phyloP scores from a whole-genome alignment of 2,329 filamentous ascomycete genomes.

The Meredithiella fracta region DNA sequence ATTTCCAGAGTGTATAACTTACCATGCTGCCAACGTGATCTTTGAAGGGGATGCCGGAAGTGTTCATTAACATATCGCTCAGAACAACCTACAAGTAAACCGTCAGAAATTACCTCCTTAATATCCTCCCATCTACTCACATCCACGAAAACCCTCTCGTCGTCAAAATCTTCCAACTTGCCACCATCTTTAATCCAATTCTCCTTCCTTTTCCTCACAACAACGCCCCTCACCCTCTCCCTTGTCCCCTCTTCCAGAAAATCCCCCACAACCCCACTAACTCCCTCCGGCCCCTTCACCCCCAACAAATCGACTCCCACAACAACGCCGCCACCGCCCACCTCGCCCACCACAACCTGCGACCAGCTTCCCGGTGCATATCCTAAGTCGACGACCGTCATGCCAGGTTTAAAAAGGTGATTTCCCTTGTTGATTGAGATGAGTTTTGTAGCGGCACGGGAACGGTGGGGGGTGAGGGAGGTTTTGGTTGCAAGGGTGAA shows the following conservation, averaged over 20 bases:
- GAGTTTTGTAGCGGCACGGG: constrained; percentile 84
- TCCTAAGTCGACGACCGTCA: constrained; percentile 80
- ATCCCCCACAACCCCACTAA: constrained; percentile 90
- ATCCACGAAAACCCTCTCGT: constrained; percentile 11
- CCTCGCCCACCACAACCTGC: constrained; percentile 65
- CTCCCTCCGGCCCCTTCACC: constrained; percentile 73
- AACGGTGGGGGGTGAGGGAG: constrained; percentile 59
- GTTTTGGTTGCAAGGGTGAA: constrained; percentile 56
- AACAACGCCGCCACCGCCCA: constrained; percentile 59
- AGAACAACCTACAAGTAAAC: constrained; percentile 59
- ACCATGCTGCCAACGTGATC: constrained; percentile 96
- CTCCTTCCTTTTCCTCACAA: constrained; percentile 37
- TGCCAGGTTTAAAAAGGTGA: constrained; percentile 58
- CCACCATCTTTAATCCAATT: constrained; percentile 15
- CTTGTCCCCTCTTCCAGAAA: constrained; percentile 67
- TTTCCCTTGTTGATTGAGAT: constrained; percentile 77
- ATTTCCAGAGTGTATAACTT: constrained; percentile 21
- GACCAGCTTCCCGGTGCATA: constrained; percentile 65
- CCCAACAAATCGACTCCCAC: constrained; percentile 91
- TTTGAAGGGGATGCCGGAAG: constrained; percentile 68
- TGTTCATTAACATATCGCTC: constrained; percentile 99
- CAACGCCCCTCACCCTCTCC: constrained; percentile 57
- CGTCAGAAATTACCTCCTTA: neutral
- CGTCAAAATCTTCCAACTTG: constrained; percentile 6
- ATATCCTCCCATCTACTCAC: constrained; percentile 3